phyloP scores from a whole-genome alignment of 2,329 filamentous ascomycete species.

The Microdochium paspali region DNA sequence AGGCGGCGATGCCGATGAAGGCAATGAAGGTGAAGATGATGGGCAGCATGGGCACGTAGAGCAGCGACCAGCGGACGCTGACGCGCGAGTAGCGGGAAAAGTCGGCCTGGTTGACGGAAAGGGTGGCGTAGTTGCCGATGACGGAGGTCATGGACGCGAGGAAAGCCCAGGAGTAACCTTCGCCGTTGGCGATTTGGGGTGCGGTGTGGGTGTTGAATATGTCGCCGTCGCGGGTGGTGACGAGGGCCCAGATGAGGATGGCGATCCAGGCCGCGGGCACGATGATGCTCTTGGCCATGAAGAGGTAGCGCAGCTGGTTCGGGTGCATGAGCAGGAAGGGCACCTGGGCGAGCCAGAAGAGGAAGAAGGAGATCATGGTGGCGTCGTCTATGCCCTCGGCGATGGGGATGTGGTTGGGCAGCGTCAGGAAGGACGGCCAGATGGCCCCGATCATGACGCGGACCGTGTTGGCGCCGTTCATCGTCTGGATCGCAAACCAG shows the following conservation, averaged over 20 bases:
- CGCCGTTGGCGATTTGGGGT: slow-evolving; percentile 8
- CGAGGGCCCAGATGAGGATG: slow-evolving; percentile 44
- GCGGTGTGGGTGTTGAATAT: slow-evolving; percentile 36
- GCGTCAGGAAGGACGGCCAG: slow-evolving; percentile 32
- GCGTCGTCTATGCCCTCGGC: slow-evolving; percentile 44
- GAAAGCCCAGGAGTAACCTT: slow-evolving; percentile 11
- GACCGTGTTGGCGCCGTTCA: slow-evolving; percentile 22
- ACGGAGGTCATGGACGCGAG: slow-evolving; percentile 10
- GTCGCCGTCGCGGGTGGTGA: slow-evolving; percentile 29
- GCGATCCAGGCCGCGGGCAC: slow-evolving; percentile 45
- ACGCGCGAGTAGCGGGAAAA: slow-evolving; percentile 26
- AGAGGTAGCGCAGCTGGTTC: slow-evolving; percentile 41
- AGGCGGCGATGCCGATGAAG: slow-evolving; percentile 31
- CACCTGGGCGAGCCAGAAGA: slow-evolving; percentile 47
- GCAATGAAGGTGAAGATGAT: slow-evolving; percentile 17
- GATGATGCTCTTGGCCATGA: slow-evolving; percentile 29
- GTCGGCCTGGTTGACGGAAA: slow-evolving; percentile 39
- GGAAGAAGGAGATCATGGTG: slow-evolving; percentile 44
- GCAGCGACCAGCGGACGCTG: slow-evolving; percentile 35
- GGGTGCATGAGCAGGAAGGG: slow-evolving; percentile 46
- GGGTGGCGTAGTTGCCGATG: slow-evolving; percentile 36
- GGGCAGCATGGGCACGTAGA: slow-evolving; percentile 36
- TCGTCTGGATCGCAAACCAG: slow-evolving; percentile 29
- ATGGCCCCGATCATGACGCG: slow-evolving; percentile 32
- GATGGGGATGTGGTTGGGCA: slow-evolving; percentile 41